Base-by-base conservation (phyloP, 2,329 filamentous ascomycete species). In the Penicillium brasilianum region DNA sequence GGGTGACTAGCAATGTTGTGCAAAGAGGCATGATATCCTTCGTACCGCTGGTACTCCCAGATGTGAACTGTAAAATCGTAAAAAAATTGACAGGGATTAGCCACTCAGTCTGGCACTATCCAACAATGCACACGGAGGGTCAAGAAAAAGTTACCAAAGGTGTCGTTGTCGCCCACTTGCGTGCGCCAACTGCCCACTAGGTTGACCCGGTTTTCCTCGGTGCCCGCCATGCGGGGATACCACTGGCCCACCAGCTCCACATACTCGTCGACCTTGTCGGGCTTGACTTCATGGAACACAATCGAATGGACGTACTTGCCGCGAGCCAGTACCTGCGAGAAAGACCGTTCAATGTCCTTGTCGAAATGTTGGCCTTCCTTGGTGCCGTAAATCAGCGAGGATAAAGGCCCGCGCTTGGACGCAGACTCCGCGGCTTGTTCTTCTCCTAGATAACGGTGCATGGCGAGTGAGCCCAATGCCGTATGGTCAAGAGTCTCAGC, bases 271-370 rank as follows among this genome's bases (percentile, higher is more conserved):
- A 97, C 91, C 80, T 92, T 95, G 72, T 97, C 93, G 63, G 93
- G 93, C 81, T 96, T 93, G 67, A 99, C 95, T 64, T 96, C 87
- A 82, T 99, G 95, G 74, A 97, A 92, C 61, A 97, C 93, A 76
- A 99, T 97, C 50, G 93, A 96, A 80, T 99, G 95, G 57, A 99
- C 93, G 74, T 99, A 99, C 82, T 99, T 99, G 74, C 95, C 95
- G 67, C 95, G 87, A 25, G 95, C 95, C 49, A 99, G 83, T 48
- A 98, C 91, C 78, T 97, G 93, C 55, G 91, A 96, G 81, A 98
- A 99, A 75, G 91, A 96, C 60, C 93, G 89, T 81, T 98, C 93
- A 73, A 99, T 94, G 80, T 98, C 94, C 66, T 91, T 90, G 74
- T 99, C 95, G 76, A 97, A 87, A 81, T 97, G 91, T 63, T 93